Evolutionary conservation across 192 early-diverging fungal genomes (phyloP).

Genomic region (Bifiguratus adelaidae): DNA sequence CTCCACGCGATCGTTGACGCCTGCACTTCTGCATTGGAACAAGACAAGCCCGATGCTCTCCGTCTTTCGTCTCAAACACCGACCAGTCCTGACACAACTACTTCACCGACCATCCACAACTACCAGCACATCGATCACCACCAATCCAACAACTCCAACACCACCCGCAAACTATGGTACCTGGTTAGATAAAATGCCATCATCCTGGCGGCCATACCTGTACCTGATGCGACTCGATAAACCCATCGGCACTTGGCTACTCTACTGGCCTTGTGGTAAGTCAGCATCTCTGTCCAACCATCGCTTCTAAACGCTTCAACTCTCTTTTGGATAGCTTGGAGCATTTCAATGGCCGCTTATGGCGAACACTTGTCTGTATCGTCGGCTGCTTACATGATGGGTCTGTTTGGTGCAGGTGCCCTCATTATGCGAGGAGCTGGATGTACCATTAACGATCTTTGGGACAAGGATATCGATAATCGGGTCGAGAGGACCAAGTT

Average conservation of each 20-base stretch:
- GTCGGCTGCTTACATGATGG: conserved; percentile 52
- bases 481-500: conserved; percentile 71
- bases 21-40: too few species aligned
- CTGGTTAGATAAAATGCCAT: too few species aligned
- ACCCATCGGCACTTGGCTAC: conserved; percentile 86
- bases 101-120: too few species aligned
- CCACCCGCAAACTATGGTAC: too few species aligned
- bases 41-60: too few species aligned
- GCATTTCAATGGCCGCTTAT: conserved; percentile 62
- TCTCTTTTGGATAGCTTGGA: conserved; percentile 41
- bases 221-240: conserved; percentile 77
- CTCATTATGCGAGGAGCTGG: conserved; percentile 92
- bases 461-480: conserved; percentile 87
- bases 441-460: conserved; percentile 95
- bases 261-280: conserved; percentile 86
- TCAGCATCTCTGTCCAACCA: conserved; percentile 8
- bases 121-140: too few species aligned
- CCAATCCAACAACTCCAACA: too few species aligned
- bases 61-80: too few species aligned
- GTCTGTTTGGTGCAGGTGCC: conserved; percentile 76
- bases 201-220: conserved; percentile 67
- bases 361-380: conserved; percentile 32
- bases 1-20: too few species aligned
- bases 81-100: too few species aligned
- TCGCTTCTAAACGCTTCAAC: conserved; percentile 8